phyloP scores from a whole-genome alignment of 495 filamentous ascomycete genomes.

The Penicillium cosmopolitanum region DNA sequence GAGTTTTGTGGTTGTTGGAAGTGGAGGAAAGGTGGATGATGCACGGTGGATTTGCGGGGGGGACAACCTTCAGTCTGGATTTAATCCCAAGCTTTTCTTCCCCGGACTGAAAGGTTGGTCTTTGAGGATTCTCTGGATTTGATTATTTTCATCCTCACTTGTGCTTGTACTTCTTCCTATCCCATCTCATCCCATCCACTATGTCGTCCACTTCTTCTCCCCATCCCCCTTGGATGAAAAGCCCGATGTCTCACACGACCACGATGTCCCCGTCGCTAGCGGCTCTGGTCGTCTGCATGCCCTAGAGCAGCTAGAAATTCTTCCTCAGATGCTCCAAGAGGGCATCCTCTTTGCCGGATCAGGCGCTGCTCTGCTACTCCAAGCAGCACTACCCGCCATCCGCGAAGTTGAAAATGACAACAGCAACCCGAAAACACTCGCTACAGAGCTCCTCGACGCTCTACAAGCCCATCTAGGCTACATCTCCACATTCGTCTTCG shows the following conservation, averaged over 20 bases:
- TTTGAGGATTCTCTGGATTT: no score
- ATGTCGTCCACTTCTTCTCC: constrained; percentile 26
- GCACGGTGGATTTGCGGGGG: constrained; percentile 8
- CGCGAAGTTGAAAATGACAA: constrained; percentile 20
- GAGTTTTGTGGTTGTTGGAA: not conserved
- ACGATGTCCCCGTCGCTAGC: constrained; percentile 11
- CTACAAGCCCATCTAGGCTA: constrained; percentile 43
- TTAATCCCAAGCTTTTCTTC: not conserved
- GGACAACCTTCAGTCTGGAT: not conserved
- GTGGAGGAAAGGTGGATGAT: constrained; percentile 8
- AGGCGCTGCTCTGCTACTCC: constrained; percentile 42
- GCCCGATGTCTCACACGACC: constrained; percentile 14
- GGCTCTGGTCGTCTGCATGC: constrained; percentile 30
- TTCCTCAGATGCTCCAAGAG: constrained; percentile 47
- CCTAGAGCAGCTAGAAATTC: constrained; percentile 41
- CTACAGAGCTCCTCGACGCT: constrained; percentile 37
- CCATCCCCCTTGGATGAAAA: constrained; percentile 29
- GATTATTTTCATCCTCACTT: no score
- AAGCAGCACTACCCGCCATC: constrained; percentile 44
- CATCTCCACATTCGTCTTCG: constrained; percentile 45
- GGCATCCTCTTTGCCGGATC: constrained; percentile 45
- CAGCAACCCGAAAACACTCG: constrained; percentile 27
- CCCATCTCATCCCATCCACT: not conserved
- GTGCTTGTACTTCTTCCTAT: no score
- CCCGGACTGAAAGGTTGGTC: not conserved